Conservation (phyloP, 2,329 filamentous ascomycete species). For the Cordyceps militaris region DNA sequence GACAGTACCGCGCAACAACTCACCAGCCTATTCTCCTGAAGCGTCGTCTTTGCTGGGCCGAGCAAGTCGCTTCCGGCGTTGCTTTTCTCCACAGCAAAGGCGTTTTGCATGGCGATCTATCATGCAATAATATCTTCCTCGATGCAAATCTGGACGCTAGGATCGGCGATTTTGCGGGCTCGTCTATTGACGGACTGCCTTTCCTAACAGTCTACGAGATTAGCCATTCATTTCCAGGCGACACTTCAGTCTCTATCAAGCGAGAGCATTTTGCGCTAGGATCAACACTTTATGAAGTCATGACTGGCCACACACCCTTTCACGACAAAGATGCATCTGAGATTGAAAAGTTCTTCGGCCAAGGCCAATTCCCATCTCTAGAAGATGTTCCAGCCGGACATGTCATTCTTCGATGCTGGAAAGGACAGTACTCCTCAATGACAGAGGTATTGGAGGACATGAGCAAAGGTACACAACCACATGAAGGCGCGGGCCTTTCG, state of each 20-base stretch:
- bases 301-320: too few relatives aligned
- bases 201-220: conserved; percentile 7
- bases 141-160: conserved; percentile 1
- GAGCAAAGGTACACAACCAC: neutral
- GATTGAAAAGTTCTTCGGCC: too few relatives aligned
- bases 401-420: neutral
- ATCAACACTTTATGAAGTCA: too few relatives aligned
- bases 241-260: too few relatives aligned
- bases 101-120: conserved; percentile 11
- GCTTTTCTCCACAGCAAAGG: conserved; percentile 6
- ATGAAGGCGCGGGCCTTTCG: neutral
- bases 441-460: neutral
- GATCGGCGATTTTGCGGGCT: conserved; percentile 13
- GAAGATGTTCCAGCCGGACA: neutral
- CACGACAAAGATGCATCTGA: too few relatives aligned
- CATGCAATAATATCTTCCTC: conserved; percentile 12
- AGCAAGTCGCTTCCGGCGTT: neutral
- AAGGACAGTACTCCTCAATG: neutral
- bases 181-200: conserved; percentile 7
- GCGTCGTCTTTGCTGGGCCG: neutral
- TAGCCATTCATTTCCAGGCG: neutral
- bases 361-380: neutral
- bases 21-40: neutral
- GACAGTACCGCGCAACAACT: neutral
- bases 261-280: too few relatives aligned